Evolutionary conservation across 352 stramenopile species (phyloP).

Genomic region (Phytophthora macrochlamydospora): DNA sequence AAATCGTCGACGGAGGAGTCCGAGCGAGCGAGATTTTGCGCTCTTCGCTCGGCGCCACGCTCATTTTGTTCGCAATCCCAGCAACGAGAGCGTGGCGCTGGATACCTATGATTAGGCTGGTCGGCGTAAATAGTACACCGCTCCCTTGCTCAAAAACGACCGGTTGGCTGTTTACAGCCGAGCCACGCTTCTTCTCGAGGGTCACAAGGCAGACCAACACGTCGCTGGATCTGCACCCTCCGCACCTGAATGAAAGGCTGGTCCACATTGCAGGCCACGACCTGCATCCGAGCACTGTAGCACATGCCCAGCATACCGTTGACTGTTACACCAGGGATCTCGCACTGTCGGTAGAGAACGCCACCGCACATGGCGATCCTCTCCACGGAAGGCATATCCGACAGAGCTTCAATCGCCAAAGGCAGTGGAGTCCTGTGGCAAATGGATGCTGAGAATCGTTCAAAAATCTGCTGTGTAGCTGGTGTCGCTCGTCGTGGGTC

Average conservation of each 20-base stretch:
- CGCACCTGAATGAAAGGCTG: not conserved
- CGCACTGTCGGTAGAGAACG: constrained; percentile 6
- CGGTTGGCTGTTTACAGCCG: not conserved
- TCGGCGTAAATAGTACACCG: too few species aligned
- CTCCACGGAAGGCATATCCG: constrained; percentile 7
- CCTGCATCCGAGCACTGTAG: constrained; percentile 19
- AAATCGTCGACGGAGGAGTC: not conserved
- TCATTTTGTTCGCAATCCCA: not conserved
- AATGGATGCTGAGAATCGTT: not conserved
- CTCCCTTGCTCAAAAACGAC: too few species aligned
- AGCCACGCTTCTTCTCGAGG: constrained; percentile 5
- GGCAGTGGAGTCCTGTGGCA: not conserved
- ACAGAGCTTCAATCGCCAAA: constrained; percentile 1
- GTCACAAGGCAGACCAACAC: constrained; percentile 3
- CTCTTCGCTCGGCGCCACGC: not conserved
- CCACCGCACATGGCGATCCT: constrained; percentile 9
- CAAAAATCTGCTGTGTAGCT: not conserved
- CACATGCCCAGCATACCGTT: constrained; percentile 7
- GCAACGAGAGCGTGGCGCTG: too few species aligned
- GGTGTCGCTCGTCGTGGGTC: not conserved
- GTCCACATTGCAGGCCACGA: constrained; percentile 11
- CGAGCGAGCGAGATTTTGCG: not conserved
- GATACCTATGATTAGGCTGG: too few species aligned
- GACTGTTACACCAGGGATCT: not conserved
- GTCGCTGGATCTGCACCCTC: constrained; percentile 8